Conservation (phyloP, 805 yeast genomes). For the Ogataea paraovalis region DNA sequence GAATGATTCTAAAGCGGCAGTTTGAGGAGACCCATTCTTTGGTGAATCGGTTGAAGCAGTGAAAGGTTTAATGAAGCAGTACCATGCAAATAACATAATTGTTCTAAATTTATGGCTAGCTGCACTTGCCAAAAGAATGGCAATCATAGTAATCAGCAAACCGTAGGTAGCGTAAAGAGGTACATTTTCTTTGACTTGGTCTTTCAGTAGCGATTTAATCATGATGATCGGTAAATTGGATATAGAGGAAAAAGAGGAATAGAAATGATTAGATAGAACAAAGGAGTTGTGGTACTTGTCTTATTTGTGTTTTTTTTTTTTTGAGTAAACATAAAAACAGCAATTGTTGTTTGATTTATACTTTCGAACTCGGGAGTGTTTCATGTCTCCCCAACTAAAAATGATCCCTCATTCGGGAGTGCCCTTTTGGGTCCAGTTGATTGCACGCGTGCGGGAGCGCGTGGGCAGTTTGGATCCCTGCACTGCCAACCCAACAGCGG, state of each 20-base stretch:
- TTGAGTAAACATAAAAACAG: too few species aligned
- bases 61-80: slow-evolving; percentile 62
- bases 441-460: not conserved
- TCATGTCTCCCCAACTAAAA: not conserved
- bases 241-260: not conserved
- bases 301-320: too few species aligned
- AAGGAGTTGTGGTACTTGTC: not conserved
- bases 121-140: slow-evolving; percentile 2
- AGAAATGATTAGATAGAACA: not conserved
- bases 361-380: not conserved
- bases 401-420: not conserved
- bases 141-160: not conserved
- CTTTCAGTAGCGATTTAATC: not conserved
- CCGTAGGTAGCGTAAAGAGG: slow-evolving; percentile 4
- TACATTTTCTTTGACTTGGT: not conserved
- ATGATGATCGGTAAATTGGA: not conserved
- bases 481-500: not conserved
- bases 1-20: slow-evolving; percentile 61
- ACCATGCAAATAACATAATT: slow-evolving; percentile 35
- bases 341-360: not conserved
- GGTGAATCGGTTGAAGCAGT: slow-evolving; percentile 29
- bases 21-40: slow-evolving; percentile 41
- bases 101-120: slow-evolving; percentile 18
- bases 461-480: not conserved
- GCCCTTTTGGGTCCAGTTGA: not conserved